Conservation (phyloP, 768 basidiomycete genomes). For the Pleurotus citrinopileatus region DNA sequence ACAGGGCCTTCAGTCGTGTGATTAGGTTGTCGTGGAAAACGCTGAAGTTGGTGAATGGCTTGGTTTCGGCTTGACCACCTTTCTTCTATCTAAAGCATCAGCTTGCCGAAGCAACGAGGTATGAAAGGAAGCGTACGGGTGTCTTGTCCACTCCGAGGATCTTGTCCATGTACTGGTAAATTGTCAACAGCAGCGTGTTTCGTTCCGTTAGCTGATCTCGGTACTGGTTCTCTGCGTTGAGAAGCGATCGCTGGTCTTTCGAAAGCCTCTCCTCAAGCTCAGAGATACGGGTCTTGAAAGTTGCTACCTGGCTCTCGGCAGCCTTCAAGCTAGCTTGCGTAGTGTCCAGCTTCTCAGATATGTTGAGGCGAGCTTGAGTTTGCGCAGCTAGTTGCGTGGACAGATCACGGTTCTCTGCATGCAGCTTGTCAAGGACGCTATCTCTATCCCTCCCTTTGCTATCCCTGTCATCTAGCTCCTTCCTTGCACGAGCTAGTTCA, state of each 20-base stretch:
- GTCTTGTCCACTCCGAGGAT: constrained; percentile 89
- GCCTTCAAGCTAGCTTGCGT: constrained; percentile 58
- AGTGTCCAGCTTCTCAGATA: constrained; percentile 86
- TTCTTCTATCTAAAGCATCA: constrained; percentile 47
- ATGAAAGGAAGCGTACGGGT: constrained; percentile 48
- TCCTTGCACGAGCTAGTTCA: constrained; percentile 67
- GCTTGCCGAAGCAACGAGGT: neutral
- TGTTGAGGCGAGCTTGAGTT: constrained; percentile 82
- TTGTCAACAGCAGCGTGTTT: constrained; percentile 86
- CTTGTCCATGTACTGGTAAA: constrained; percentile 94
- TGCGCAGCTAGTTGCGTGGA: constrained; percentile 77
- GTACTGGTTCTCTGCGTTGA: constrained; percentile 75
- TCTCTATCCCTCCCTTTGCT: constrained; percentile 67
- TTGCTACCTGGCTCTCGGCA: constrained; percentile 65
- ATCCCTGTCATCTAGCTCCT: constrained; percentile 69
- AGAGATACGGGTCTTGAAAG: constrained; percentile 56
- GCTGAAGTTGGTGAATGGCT: constrained; percentile 90
- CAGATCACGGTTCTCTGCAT: constrained; percentile 80
- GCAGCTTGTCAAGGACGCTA: constrained; percentile 66
- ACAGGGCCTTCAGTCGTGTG: constrained; percentile 78
- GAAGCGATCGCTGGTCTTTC: constrained; percentile 75
- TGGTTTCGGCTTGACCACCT: constrained; percentile 74
- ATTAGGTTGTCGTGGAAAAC: constrained; percentile 96
- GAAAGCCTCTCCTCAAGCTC: constrained; percentile 80
- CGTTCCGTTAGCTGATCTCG: constrained; percentile 92